phyloP scores from a whole-genome alignment of 768 basidiomycete genomes.

The Tylopilus vinaceipallidus region DNA sequence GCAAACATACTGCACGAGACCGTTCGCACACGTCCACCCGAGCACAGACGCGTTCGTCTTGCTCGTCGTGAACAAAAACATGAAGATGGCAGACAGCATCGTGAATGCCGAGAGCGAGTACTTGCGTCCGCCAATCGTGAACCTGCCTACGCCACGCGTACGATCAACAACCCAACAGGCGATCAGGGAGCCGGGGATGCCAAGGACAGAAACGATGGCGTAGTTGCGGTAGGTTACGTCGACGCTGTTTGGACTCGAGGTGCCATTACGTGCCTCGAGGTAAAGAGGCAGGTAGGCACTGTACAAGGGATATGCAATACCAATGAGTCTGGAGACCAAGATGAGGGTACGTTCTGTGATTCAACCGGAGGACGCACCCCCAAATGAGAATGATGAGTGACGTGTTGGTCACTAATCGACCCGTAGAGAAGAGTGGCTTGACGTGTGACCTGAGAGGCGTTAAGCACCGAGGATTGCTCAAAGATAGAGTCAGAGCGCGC shows the following conservation, averaged over 20 bases:
- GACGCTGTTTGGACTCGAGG: constrained; percentile 21
- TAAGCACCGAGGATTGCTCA: not conserved
- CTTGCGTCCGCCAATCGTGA: constrained; percentile 45
- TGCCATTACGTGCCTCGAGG: constrained; percentile 35
- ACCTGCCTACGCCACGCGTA: constrained; percentile 33
- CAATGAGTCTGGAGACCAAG: constrained; percentile 37
- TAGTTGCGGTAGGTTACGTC: constrained; percentile 46
- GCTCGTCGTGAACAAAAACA: constrained; percentile 53
- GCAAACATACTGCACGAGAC: constrained; percentile 39
- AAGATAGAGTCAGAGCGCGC: constrained; percentile 9
- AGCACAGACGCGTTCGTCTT: constrained; percentile 38
- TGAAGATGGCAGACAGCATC: constrained; percentile 43
- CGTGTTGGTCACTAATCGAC: constrained; percentile 44
- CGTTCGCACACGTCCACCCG: constrained; percentile 45
- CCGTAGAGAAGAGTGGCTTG: constrained; percentile 46
- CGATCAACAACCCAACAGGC: constrained; percentile 46
- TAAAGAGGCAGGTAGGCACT: constrained; percentile 51
- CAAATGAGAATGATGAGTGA: constrained; percentile 49
- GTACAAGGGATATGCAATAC: constrained; percentile 54
- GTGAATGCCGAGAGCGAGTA: constrained; percentile 47
- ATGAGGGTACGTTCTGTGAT: not conserved
- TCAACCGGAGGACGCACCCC: constrained; percentile 35
- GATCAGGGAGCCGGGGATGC: constrained; percentile 47
- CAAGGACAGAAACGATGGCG: constrained; percentile 45
- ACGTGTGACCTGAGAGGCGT: constrained; percentile 41